These are phyloP conservation scores for Plantago lanceolata DNA, from an alignment of 305 asterid species.

Conservation along the genomic window DNA sequence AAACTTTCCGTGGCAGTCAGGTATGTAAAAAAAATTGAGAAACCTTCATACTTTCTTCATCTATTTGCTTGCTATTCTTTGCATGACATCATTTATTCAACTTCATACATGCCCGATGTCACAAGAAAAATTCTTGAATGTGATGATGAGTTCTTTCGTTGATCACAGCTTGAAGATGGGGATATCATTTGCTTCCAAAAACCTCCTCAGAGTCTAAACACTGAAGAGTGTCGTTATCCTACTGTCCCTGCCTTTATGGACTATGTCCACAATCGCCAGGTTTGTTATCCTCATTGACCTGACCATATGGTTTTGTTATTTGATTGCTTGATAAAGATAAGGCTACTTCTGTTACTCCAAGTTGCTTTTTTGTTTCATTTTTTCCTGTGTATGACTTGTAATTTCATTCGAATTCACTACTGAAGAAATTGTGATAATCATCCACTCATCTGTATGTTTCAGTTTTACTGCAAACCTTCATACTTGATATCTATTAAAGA, in stretches of 20 bases:
- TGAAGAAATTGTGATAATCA: too few relatives aligned
- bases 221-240: slow-evolving; percentile 41
- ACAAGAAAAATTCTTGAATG: too few relatives aligned
- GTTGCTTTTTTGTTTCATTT: not conserved
- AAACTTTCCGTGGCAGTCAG: slow-evolving; percentile 56
- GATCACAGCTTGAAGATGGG: slow-evolving; percentile 58
- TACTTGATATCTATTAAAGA: too few relatives aligned
- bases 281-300: slow-evolving; percentile 22
- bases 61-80: not conserved
- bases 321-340: slow-evolving; percentile 5
- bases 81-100: slow-evolving; percentile 8
- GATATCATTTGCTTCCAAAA: slow-evolving; percentile 63
- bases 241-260: slow-evolving; percentile 50
- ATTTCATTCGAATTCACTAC: too few relatives aligned
- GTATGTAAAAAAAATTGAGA: slow-evolving; percentile 33
- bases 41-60: not conserved
- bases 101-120: not conserved
- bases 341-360: not conserved
- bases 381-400: too few relatives aligned
- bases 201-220: slow-evolving; percentile 31
- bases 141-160: slow-evolving; percentile 7
- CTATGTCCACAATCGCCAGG: slow-evolving; percentile 65
- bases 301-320: slow-evolving; percentile 15
- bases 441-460: not conserved
- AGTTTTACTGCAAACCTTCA: not conserved